Conservation (phyloP, 768 basidiomycete species). For the Rhizopogon roseolus region DNA sequence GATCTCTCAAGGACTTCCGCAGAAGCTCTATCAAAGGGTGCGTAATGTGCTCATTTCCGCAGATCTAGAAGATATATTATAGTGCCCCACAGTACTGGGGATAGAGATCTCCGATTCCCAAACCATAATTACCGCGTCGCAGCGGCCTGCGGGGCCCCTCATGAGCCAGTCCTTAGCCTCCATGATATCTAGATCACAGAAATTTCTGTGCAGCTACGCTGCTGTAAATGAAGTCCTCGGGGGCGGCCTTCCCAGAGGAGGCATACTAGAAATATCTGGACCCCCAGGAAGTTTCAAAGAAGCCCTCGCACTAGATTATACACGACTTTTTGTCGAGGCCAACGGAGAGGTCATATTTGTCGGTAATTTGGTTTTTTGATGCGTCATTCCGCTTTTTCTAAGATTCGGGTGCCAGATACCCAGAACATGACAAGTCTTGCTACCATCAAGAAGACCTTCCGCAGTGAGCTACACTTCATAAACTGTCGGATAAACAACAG, state of each 20-base stretch:
- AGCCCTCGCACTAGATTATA: constrained; percentile 44
- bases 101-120: constrained; percentile 43
- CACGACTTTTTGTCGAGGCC: constrained; percentile 40
- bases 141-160: constrained; percentile 25
- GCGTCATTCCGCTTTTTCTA: neutral
- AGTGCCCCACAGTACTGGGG: constrained; percentile 39
- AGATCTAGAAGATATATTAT: neutral
- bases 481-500: neutral
- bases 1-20: constrained; percentile 43
- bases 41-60: neutral
- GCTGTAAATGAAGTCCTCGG: constrained; percentile 56
- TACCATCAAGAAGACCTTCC: constrained; percentile 23
- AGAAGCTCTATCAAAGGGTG: constrained; percentile 50
- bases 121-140: constrained; percentile 39
- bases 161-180: constrained; percentile 58
- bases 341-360: constrained; percentile 56
- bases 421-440: constrained; percentile 42
- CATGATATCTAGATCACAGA: constrained; percentile 19
- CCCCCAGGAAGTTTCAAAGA: constrained; percentile 73
- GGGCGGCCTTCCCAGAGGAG: constrained; percentile 58
- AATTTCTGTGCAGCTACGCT: constrained; percentile 27
- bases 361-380: constrained; percentile 35
- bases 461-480: constrained; percentile 7
- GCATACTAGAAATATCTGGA: constrained; percentile 70
- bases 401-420: constrained; percentile 33